Evolutionary conservation across 257 asterid species (phyloP).

Genomic region (Nicotiana otophora): DNA sequence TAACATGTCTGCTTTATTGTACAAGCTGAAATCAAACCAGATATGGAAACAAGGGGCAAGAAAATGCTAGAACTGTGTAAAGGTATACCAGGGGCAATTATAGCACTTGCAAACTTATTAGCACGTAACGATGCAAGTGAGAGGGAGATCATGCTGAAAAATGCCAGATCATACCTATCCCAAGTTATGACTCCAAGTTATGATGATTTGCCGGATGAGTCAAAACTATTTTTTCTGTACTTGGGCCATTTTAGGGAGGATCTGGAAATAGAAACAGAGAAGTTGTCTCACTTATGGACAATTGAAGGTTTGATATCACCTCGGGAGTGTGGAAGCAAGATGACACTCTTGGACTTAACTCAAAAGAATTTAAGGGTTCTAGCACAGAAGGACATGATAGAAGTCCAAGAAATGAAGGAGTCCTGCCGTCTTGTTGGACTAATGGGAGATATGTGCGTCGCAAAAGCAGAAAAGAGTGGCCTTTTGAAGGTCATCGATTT

Average conservation of each 20-base stretch:
- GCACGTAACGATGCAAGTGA: background rate
- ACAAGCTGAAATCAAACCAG: background rate
- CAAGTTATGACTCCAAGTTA: background rate
- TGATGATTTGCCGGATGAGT: background rate
- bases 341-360: slow-evolving; percentile 7
- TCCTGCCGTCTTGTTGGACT: slow-evolving; percentile 9
- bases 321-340: background rate
- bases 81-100: slow-evolving; percentile 10
- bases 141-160: background rate
- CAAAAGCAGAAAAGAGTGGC: background rate
- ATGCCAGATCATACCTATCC: background rate
- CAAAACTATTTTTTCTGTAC: slow-evolving; percentile 28
- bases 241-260: slow-evolving; percentile 24
- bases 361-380: slow-evolving; percentile 5
- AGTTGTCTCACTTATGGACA: slow-evolving; percentile 13
- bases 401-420: background rate
- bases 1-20: background rate
- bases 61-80: background rate
- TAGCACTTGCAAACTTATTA: background rate
- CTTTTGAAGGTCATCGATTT: background rate
- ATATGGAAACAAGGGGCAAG: background rate
- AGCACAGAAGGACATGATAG: background rate
- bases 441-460: slow-evolving; percentile 9
- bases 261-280: slow-evolving; percentile 5
- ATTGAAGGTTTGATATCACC: slow-evolving; percentile 19